phyloP scores from a whole-genome alignment of 176 grass and related monocot genomes.

The Carex parvula region DNA sequence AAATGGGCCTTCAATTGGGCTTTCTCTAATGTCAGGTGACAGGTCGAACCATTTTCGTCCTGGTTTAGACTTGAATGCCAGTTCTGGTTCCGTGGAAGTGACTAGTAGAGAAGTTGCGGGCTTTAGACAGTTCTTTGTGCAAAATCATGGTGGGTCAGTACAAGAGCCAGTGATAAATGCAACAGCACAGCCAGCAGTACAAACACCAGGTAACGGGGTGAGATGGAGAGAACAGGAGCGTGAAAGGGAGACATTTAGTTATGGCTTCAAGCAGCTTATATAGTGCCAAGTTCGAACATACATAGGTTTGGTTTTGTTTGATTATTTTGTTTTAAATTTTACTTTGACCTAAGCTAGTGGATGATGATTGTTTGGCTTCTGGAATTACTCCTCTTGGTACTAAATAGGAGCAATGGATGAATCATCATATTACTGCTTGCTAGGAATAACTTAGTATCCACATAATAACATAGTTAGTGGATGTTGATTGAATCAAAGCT shows the following conservation, averaged over 20 bases:
- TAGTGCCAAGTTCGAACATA: constrained; percentile 15
- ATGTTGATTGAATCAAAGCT: constrained; percentile 18
- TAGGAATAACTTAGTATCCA: constrained; percentile 21
- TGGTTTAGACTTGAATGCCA: constrained; percentile 28
- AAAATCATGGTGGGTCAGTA: constrained; percentile 7
- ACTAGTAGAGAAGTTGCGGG: constrained; percentile 8
- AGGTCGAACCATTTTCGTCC: constrained; percentile 15
- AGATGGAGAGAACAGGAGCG: constrained; percentile 27
- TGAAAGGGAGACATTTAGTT: constrained; percentile 21
- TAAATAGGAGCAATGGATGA: constrained; percentile 21
- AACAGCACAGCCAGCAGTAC: constrained; percentile 13
- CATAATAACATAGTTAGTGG: constrained; percentile 19
- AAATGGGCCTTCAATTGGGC: constrained; percentile 17
- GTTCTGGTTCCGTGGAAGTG: constrained; percentile 25
- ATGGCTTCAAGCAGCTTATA: constrained; percentile 21
- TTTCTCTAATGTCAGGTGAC: constrained; percentile 15
- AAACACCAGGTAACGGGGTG: constrained; percentile 12
- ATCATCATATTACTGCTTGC: constrained; percentile 19
- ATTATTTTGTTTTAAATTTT: constrained; percentile 23
- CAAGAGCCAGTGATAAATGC: constrained; percentile 28
- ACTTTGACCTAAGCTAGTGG: constrained; percentile 19
- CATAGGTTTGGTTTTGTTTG: constrained; percentile 21
- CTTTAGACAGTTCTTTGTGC: constrained; percentile 26
- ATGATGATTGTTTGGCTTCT: constrained; percentile 12
- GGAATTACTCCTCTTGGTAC: constrained; percentile 15